phyloP scores from a whole-genome alignment of 1,284 basidiomycete genomes.

The Malassezia pachydermatis region DNA sequence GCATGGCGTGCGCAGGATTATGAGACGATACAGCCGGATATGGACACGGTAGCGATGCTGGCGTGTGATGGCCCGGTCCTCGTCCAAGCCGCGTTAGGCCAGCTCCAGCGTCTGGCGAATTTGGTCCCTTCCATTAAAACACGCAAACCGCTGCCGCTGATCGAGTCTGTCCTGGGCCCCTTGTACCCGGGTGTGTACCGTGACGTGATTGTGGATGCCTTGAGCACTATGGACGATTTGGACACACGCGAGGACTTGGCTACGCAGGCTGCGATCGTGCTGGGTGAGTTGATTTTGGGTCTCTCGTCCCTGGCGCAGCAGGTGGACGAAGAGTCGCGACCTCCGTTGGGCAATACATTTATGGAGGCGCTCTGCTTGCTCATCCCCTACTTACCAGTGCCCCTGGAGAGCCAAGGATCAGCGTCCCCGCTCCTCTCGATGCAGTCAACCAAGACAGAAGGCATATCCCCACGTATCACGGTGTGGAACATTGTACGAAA shows the following conservation, averaged over 20 bases:
- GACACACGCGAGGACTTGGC: slow-evolving; percentile 13
- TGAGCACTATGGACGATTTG: neutral
- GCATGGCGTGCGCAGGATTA: neutral
- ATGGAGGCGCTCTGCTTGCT: slow-evolving; percentile 4
- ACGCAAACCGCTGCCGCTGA: neutral
- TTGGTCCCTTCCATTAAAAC: slow-evolving; percentile 8
- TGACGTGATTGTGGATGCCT: slow-evolving; percentile 2
- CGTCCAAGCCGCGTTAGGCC: slow-evolving; percentile 11
- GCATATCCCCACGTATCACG: slow-evolving; percentile 10
- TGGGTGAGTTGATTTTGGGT: slow-evolving; percentile 11
- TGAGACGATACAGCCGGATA: neutral
- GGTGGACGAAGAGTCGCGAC: neutral
- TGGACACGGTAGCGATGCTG: neutral
- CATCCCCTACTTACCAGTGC: slow-evolving; percentile 3
- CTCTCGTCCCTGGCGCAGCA: neutral
- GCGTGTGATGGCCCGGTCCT: slow-evolving; percentile 6
- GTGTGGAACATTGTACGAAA: slow-evolving; percentile 19
- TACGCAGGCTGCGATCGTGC: slow-evolving; percentile 11
- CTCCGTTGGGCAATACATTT: neutral
- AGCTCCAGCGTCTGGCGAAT: slow-evolving; percentile 10
- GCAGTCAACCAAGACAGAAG: neutral
- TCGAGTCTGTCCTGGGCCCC: slow-evolving; percentile 9
- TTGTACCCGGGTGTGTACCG: slow-evolving; percentile 6
- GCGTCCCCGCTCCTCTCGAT: neutral
- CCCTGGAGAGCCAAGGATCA: neutral